Percentiles rank a stretch among this genome's conserved stretches.
Conservation (phyloP, 331 rosid species). For the Malus hybrid region DNA sequence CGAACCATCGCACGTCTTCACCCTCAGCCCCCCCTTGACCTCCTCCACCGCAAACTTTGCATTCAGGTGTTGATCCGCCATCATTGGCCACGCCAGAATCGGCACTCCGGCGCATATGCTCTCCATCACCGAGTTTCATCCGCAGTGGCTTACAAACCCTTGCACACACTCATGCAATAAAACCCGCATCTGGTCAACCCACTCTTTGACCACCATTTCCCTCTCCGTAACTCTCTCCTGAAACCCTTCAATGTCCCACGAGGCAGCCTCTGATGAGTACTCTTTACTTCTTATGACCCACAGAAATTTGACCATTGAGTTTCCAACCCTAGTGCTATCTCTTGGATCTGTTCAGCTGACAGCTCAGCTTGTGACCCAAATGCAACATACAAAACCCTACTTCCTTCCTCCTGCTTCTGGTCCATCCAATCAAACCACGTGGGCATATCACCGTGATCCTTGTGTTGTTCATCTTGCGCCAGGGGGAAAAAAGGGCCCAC, state of each 20-base stretch:
- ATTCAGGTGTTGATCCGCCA: conserved; percentile 49
- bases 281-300: too few relatives aligned
- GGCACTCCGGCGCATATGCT: conserved; percentile 42
- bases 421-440: conserved; percentile 44
- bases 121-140: conserved; percentile 56
- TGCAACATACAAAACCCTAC: too few relatives aligned
- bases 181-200: conserved; percentile 48
- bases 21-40: conserved; percentile 27
- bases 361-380: too few relatives aligned
- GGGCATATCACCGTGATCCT: neutral
- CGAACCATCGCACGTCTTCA: conserved; percentile 23
- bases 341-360: too few relatives aligned
- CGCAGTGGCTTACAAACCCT: conserved; percentile 52
- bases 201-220: conserved; percentile 45
- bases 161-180: conserved; percentile 30
- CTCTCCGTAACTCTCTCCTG: conserved; percentile 39
- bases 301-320: too few relatives aligned
- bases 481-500: conserved; percentile 46
- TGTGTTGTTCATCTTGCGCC: neutral
- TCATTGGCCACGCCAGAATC: conserved; percentile 40
- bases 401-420: conserved; percentile 3
- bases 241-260: conserved; percentile 4
- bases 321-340: too few relatives aligned
- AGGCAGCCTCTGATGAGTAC: too few relatives aligned
- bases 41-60: conserved; percentile 14